Conservation (phyloP, 2,329 filamentous ascomycete species). For the Colletotrichum gigasporum region DNA sequence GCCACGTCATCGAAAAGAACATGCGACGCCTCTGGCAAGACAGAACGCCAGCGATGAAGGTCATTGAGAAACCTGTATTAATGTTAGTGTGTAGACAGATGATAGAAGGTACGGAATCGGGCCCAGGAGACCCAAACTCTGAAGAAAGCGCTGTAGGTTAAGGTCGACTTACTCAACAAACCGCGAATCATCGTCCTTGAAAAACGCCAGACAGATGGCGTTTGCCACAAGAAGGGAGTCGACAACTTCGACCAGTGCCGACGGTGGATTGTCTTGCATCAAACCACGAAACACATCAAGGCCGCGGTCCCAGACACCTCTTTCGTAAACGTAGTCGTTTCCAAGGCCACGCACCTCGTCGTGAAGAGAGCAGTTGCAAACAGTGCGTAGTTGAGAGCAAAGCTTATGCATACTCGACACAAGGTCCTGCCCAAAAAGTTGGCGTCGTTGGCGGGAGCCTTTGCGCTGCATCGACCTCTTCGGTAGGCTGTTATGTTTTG, state of each 20-base stretch:
- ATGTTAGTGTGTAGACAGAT: background rate
- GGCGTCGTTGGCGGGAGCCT: slow-evolving; percentile 6
- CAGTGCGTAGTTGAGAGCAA: slow-evolving; percentile 15
- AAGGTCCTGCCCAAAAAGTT: slow-evolving; percentile 19
- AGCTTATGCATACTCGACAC: slow-evolving; percentile 21
- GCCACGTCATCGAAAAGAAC: slow-evolving; percentile 37
- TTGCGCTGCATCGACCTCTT: slow-evolving; percentile 7
- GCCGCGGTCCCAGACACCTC: slow-evolving; percentile 28
- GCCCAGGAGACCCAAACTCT: no score
- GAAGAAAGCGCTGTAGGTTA: background rate
- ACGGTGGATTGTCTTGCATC: slow-evolving; percentile 32
- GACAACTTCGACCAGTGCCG: slow-evolving; percentile 18
- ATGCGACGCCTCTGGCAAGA: slow-evolving; percentile 31
- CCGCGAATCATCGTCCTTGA: slow-evolving; percentile 11
- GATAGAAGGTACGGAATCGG: no score
- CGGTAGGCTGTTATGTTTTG: no score
- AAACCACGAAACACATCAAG: slow-evolving; percentile 24
- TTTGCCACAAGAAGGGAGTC: slow-evolving; percentile 31
- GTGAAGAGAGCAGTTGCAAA: slow-evolving; percentile 1
- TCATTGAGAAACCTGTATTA: slow-evolving; percentile 37
- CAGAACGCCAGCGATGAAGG: slow-evolving; percentile 37
- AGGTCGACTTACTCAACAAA: slow-evolving; percentile 25
- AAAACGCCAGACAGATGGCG: slow-evolving; percentile 21
- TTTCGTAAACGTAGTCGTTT: background rate
- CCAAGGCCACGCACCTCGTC: background rate